phyloP scores from a whole-genome alignment of 176 grass and related monocot genomes.

The Triticum urartu region DNA sequence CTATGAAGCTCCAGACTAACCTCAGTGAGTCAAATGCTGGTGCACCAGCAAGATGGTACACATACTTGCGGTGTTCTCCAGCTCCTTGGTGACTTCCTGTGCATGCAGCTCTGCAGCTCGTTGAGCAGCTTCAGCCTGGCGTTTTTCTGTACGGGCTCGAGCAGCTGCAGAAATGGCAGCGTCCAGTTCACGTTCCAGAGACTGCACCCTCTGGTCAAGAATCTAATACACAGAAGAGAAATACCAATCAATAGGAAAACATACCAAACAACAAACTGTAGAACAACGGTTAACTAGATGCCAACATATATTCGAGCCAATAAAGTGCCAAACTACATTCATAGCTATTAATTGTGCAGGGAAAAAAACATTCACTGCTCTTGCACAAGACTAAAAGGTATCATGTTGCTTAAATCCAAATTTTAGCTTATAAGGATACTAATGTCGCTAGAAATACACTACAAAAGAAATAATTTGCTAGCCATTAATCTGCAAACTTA shows the following conservation, averaged over 20 bases:
- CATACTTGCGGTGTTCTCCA: constrained; percentile 97
- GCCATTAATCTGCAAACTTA: not conserved
- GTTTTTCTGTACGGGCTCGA: constrained; percentile 87
- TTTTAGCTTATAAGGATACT: not conserved
- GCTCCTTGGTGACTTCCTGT: constrained; percentile 78
- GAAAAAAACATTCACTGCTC: not conserved
- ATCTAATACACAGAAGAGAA: constrained; percentile 35
- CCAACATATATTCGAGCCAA: not conserved
- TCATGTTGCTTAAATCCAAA: not conserved
- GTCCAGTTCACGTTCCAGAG: constrained; percentile 87
- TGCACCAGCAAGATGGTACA: not conserved
- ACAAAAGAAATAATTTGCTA: not conserved
- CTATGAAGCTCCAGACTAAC: not conserved
- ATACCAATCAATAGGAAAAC: not conserved
- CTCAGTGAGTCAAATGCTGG: not conserved
- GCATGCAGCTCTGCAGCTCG: constrained; percentile 60
- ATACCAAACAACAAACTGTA: not conserved
- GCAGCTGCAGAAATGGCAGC: constrained; percentile 83
- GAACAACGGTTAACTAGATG: not conserved
- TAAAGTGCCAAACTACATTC: not conserved
- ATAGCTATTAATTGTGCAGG: not conserved
- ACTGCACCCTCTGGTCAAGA: constrained; percentile 88
- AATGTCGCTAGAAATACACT: not conserved
- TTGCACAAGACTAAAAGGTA: not conserved
- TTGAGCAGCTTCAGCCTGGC: constrained; percentile 83